Percentiles rank a stretch among this genome's conserved stretches.
These are phyloP conservation scores for Pythium aquatile DNA, from an alignment of 352 stramenopile genomes.

Conservation along the genomic window DNA sequence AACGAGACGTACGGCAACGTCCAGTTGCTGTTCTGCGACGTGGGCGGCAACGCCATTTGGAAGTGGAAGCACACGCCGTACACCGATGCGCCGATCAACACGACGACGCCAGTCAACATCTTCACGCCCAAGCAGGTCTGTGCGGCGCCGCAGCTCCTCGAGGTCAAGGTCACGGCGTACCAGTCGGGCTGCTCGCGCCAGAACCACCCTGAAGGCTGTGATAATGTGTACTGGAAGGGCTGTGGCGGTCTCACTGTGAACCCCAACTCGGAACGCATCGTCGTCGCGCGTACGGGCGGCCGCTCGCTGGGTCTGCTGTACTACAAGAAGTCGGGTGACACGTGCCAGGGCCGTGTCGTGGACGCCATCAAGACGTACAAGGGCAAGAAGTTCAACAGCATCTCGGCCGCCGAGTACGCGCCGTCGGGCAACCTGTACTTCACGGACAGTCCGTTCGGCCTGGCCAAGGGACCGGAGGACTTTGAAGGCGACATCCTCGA, in stretches of 20 bases:
- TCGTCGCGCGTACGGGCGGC: constrained; percentile 73
- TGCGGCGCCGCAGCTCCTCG: constrained; percentile 31
- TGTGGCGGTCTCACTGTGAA: constrained; percentile 78
- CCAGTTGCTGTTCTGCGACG: constrained; percentile 59
- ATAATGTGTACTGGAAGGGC: constrained; percentile 75
- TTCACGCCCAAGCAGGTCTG: constrained; percentile 43
- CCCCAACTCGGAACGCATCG: constrained; percentile 54
- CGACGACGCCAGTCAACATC: constrained; percentile 52
- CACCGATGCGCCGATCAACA: constrained; percentile 35
- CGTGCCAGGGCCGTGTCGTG: constrained; percentile 70
- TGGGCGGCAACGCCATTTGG: constrained; percentile 72
- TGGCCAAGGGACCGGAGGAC: constrained; percentile 55
- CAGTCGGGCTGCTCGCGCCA: constrained; percentile 84
- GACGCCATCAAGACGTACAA: constrained; percentile 73
- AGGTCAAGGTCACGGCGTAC: constrained; percentile 61
- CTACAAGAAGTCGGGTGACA: constrained; percentile 45
- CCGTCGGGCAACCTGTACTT: constrained; percentile 73
- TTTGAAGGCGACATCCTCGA: constrained; percentile 66
- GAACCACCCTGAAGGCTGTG: constrained; percentile 70
- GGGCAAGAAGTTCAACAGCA: constrained; percentile 79
- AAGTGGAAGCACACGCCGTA: constrained; percentile 53
- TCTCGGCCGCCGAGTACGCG: constrained; percentile 64
- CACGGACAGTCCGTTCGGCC: constrained; percentile 73
- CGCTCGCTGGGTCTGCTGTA: constrained; percentile 72
- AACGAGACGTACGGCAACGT: constrained; percentile 42